Conservation (phyloP, 495 filamentous ascomycete genomes). For the Talaromyces proteolyticus region DNA sequence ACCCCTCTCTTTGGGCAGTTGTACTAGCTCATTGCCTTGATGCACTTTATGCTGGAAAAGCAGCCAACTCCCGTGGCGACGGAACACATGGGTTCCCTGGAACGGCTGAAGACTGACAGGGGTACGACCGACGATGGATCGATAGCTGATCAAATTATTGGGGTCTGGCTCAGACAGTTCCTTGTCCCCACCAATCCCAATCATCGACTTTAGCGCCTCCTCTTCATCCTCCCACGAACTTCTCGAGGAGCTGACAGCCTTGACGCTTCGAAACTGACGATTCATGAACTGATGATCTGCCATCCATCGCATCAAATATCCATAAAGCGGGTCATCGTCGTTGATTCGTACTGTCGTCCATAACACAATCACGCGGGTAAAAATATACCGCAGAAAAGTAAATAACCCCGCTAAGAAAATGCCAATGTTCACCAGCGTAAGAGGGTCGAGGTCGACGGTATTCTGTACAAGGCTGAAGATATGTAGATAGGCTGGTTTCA, state of each 20-base stretch:
- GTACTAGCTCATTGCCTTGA: slow-evolving; percentile 1
- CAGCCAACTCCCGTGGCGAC: slow-evolving; percentile 5
- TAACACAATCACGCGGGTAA: not conserved
- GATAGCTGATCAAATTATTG: slow-evolving; percentile 7
- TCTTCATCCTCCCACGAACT: slow-evolving; percentile 8
- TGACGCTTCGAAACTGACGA: slow-evolving; percentile 7
- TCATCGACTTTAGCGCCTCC: slow-evolving; percentile 5
- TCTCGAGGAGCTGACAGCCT: not conserved
- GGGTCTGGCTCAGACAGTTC: slow-evolving; percentile 3
- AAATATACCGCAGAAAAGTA: slow-evolving; percentile 3
- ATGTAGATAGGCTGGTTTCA: slow-evolving; percentile 2
- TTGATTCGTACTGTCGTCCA: slow-evolving; percentile 6
- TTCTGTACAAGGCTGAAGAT: not conserved
- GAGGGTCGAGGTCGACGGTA: not conserved
- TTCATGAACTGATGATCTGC: slow-evolving; percentile 4
- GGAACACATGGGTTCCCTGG: slow-evolving; percentile 3
- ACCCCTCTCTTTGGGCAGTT: slow-evolving; percentile 7
- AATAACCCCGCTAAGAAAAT: slow-evolving; percentile 1
- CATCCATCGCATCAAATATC: slow-evolving; percentile 5
- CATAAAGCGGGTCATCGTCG: slow-evolving; percentile 4
- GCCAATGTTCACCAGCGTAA: slow-evolving; percentile 4
- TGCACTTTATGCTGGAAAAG: slow-evolving; percentile 3
- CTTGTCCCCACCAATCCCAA: slow-evolving; percentile 3
- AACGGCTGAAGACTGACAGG: slow-evolving; percentile 5
- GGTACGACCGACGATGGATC: slow-evolving; percentile 2